Evolutionary conservation across 2,329 filamentous ascomycete genomes (phyloP).

Genomic region (Fusarium ambrosium): DNA sequence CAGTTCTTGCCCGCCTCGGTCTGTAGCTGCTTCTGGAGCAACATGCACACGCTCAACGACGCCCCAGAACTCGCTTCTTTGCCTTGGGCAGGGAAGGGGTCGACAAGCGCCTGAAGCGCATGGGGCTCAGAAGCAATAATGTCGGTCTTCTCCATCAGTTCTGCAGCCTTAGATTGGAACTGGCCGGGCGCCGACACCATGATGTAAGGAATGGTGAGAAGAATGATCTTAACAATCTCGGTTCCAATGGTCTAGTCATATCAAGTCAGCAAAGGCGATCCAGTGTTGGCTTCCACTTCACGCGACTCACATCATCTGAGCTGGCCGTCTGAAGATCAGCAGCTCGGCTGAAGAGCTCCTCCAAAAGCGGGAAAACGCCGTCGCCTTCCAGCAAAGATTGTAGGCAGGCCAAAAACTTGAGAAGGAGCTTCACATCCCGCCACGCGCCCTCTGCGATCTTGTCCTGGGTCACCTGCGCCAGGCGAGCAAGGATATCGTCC

Average conservation of each 20-base stretch:
- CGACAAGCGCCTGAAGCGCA: slow-evolving; percentile 85
- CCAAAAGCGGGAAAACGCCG: slow-evolving; percentile 85
- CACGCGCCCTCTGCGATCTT: slow-evolving; percentile 81
- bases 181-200: slow-evolving; percentile 80
- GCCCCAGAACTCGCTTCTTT: slow-evolving; percentile 74
- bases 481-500: slow-evolving; percentile 75
- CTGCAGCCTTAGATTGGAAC: slow-evolving; percentile 79
- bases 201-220: slow-evolving; percentile 92
- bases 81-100: slow-evolving; percentile 80
- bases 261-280: slow-evolving; percentile 22
- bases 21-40: slow-evolving; percentile 90
- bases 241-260: slow-evolving; percentile 72
- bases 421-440: slow-evolving; percentile 89
- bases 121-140: slow-evolving; percentile 93
- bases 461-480: slow-evolving; percentile 73
- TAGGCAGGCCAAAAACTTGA: slow-evolving; percentile 91
- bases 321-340: slow-evolving; percentile 93
- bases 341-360: slow-evolving; percentile 92
- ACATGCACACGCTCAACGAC: slow-evolving; percentile 77
- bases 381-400: slow-evolving; percentile 85
- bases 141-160: slow-evolving; percentile 92
- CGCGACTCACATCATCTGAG: slow-evolving; percentile 83
- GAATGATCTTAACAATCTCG: slow-evolving; percentile 96
- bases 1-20: slow-evolving; percentile 80
- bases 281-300: background rate